These are phyloP conservation scores for Orbilia ellipsospora DNA, from an alignment of 2,329 filamentous ascomycete species.

Conservation along the genomic window DNA sequence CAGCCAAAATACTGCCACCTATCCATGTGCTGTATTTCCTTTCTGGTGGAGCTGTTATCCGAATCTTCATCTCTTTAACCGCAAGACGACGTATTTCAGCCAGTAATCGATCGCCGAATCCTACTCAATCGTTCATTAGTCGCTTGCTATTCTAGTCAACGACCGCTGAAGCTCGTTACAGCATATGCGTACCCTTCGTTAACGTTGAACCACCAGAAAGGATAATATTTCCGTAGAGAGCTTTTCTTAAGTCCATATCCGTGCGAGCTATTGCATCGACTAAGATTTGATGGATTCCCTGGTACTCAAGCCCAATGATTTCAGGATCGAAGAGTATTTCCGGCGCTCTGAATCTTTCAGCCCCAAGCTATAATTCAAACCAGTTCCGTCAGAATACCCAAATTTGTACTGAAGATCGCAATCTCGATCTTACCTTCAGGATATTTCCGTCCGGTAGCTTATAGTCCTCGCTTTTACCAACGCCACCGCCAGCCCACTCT, in stretches of 20 bases:
- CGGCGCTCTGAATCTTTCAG: constrained; percentile 93
- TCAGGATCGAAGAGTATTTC: constrained; percentile 98
- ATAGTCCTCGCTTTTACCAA: constrained; percentile 85
- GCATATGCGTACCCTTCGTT: constrained; percentile 73
- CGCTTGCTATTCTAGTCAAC: constrained; percentile 13
- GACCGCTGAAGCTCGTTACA: constrained; percentile 3
- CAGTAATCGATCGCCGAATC: constrained; percentile 91
- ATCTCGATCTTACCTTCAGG: constrained; percentile 74
- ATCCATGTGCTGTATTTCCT: constrained; percentile 99
- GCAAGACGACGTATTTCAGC: constrained; percentile 92
- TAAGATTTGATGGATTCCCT: constrained; percentile 96
- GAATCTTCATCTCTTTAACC: constrained; percentile 99
- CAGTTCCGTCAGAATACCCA: constrained; percentile 10
- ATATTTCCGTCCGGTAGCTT: constrained; percentile 91
- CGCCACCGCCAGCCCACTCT: constrained; percentile 84
- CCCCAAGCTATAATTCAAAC: constrained; percentile 73
- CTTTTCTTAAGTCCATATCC: constrained; percentile 93
- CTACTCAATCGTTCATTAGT: constrained; percentile 35
- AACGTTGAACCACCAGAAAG: constrained; percentile 94
- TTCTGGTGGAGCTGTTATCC: constrained; percentile 97
- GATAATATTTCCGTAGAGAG: constrained; percentile 95
- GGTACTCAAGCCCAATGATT: constrained; percentile 95
- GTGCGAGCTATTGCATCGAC: constrained; percentile 95
- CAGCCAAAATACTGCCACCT: constrained; percentile 94
- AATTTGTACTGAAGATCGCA: not conserved